Conservation (phyloP, 2,329 filamentous ascomycete species). For the Trichoderma semiorbis region DNA sequence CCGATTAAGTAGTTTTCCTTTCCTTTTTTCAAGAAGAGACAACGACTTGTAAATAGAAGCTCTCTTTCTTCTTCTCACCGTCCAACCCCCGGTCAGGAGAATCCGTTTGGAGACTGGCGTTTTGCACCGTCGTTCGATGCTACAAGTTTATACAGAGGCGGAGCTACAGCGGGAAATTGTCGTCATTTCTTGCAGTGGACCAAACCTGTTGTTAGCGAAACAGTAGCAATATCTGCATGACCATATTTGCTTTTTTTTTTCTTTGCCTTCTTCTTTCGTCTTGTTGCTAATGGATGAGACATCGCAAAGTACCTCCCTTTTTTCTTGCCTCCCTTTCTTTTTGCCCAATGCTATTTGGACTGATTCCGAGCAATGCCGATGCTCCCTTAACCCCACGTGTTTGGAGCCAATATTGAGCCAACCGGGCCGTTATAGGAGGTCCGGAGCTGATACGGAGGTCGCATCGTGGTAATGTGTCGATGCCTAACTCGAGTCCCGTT, state of each 20-base stretch:
- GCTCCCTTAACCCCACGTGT: constrained; percentile 13
- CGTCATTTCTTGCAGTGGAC: constrained; percentile 18
- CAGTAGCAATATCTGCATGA: neutral
- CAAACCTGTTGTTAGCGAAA: neutral
- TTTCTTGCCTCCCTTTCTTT: neutral
- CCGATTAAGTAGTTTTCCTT: neutral
- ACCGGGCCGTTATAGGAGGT: neutral
- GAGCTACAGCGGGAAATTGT: constrained; percentile 9
- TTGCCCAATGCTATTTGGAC: neutral
- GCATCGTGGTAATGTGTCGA: neutral
- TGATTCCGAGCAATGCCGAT: constrained; percentile 11
- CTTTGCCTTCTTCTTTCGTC: neutral
- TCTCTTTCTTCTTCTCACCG: neutral
- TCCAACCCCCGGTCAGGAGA: constrained; percentile 12
- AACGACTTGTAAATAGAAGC: neutral
- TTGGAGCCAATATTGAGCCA: neutral
- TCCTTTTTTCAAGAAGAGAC: neutral
- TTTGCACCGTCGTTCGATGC: neutral
- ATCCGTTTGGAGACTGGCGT: constrained; percentile 2
- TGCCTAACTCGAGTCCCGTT: neutral
- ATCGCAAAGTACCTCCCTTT: neutral
- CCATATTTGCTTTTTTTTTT: neutral
- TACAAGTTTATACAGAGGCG: neutral
- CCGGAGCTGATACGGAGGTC: neutral
- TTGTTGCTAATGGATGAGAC: neutral